These are phyloP conservation scores for Paxillus ammoniavirescens DNA, from an alignment of 768 basidiomycete genomes.

Conservation along the genomic window DNA sequence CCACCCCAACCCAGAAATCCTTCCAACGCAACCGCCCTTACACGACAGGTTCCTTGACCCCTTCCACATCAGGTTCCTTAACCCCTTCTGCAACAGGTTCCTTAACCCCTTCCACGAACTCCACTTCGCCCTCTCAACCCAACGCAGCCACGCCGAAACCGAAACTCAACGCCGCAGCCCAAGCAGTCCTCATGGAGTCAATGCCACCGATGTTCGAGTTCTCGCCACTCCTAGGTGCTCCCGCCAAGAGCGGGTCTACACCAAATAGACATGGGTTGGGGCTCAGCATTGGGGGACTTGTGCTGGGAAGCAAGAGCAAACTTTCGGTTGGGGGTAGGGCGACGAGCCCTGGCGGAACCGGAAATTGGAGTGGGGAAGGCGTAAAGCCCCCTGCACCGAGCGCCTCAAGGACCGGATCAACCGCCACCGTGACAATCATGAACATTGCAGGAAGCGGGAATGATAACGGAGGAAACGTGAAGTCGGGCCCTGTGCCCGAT, in stretches of 20 bases:
- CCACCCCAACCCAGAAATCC: not conserved
- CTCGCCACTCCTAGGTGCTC: not conserved
- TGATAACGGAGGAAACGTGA: not conserved
- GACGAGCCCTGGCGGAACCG: too few relatives aligned
- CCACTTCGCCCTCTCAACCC: not conserved
- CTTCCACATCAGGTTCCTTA: not conserved
- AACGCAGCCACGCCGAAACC: not conserved
- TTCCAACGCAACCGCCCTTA: not conserved
- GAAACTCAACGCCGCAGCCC: slow-evolving; percentile 1
- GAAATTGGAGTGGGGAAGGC: not conserved
- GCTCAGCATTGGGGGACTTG: not conserved
- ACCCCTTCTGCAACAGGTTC: not conserved
- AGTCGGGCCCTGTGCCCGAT: too few relatives aligned
- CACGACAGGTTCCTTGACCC: not conserved
- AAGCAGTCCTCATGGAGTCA: slow-evolving; percentile 5
- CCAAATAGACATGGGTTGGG: not conserved
- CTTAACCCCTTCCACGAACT: not conserved
- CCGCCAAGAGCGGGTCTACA: not conserved
- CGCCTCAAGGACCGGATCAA: too few relatives aligned
- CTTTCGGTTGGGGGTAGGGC: not conserved
- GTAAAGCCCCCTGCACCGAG: not conserved
- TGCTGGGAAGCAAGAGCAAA: not conserved
- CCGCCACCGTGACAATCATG: too few relatives aligned
- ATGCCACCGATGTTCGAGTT: not conserved
- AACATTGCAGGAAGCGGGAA: not conserved